Evolutionary conservation across 192 early-diverging fungal species (phyloP), one percentile per base, ranked within the genome.

Genomic region (Coemansia sp.): DNA sequence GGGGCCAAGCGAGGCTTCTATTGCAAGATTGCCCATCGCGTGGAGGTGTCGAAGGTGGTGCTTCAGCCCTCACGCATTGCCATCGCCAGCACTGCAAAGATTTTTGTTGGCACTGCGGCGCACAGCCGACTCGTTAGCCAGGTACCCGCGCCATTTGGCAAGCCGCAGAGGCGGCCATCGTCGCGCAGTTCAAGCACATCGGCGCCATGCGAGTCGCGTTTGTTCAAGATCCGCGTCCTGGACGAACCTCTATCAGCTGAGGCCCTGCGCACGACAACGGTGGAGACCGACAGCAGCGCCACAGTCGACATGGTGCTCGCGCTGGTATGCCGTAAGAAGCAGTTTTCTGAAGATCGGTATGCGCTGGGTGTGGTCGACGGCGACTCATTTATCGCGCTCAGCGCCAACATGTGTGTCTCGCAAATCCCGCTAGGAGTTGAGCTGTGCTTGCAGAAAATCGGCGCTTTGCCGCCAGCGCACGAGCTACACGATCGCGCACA

Each of bases 241-340:
- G 71, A 72, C 15, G 71, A 76, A 25, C 58, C 68, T 1, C 35
- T 59, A 39, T 65, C 77, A 0, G 68, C 74, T 19, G 70, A 95
- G 59, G 94, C 97, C 29, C 87, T 94, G 64, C 94, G 93, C 39
- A 95, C 95, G 0, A 98, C 95, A 1, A 97, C 94, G 1, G 88
- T 98, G 11, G 89, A 89, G 42, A 87, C 94, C 11, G 71, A 86
- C 42, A 76, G 86, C 11, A 85, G 87, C 59, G 90, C 89, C 66
- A 87, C 91, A 17, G 86, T 99, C 45, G 85, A 85, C 24, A 89
- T 91, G 46, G 90, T 96, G 15, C 89, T 98, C 51, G 88, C 94
- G 6, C 74, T 85, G 7, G 93, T 99, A 39, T 98, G 96, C 65
- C 76, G 82, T 29, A 97, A 97, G 69, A 87, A 94, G 47, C 94